phyloP scores from a whole-genome alignment of 2,329 filamentous ascomycete genomes.

The Apiospora koreana region DNA sequence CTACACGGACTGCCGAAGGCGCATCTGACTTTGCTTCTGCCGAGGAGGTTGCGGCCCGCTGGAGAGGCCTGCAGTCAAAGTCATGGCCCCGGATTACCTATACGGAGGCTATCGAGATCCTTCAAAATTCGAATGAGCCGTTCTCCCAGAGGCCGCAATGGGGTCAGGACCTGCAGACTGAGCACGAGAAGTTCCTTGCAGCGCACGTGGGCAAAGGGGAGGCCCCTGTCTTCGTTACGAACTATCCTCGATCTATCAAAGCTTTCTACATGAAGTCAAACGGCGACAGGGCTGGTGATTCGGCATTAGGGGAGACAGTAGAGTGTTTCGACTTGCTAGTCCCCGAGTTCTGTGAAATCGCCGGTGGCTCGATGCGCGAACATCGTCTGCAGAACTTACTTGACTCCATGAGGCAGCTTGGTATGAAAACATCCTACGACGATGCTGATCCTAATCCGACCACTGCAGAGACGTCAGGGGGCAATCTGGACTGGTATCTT shows the following conservation, averaged over 20 bases:
- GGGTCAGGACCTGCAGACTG: constrained; percentile 77
- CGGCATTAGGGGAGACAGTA: constrained; percentile 55
- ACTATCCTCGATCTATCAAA: constrained; percentile 88
- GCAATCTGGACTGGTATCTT: constrained; percentile 78
- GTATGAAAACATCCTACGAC: constrained; percentile 47
- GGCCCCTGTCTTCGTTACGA: constrained; percentile 83
- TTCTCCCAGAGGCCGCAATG: constrained; percentile 74
- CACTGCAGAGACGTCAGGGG: constrained; percentile 27
- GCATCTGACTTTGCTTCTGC: constrained; percentile 45
- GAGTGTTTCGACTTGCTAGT: constrained; percentile 91
- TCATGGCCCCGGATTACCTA: constrained; percentile 85
- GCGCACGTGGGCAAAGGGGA: constrained; percentile 47
- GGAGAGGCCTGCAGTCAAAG: constrained; percentile 63
- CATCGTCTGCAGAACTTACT: constrained; percentile 69
- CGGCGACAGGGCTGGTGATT: constrained; percentile 15
- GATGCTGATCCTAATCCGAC: constrained; percentile 26
- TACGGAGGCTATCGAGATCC: constrained; percentile 69
- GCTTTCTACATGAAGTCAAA: constrained; percentile 77
- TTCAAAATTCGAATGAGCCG: constrained; percentile 59
- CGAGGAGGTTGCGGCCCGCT: constrained; percentile 64
- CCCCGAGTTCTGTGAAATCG: constrained; percentile 82
- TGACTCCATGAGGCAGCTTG: constrained; percentile 69
- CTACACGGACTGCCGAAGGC: constrained; percentile 40
- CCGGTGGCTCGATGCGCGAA: constrained; percentile 87
- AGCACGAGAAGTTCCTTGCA: constrained; percentile 91